phyloP scores from a whole-genome alignment of 2,329 filamentous ascomycete genomes.

The Paracorniculantispora psalliotae region DNA sequence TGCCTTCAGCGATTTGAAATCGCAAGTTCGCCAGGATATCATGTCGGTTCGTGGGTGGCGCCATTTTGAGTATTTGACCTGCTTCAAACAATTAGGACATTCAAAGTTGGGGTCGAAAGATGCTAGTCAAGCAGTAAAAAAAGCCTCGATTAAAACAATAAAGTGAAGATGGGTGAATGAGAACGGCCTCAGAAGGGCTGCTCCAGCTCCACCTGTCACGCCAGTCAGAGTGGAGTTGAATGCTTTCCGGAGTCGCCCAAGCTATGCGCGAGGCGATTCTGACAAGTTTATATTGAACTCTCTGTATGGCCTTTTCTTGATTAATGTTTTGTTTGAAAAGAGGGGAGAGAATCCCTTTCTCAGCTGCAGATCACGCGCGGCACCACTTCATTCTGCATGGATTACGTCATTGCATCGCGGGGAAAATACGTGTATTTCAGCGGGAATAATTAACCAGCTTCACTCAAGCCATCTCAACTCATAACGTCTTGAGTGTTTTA shows the following conservation, averaged over 20 bases:
- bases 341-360: no score
- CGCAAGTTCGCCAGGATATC: constrained; percentile 53
- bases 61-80: constrained; percentile 35
- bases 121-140: neutral
- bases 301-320: neutral
- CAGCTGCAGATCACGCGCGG: neutral
- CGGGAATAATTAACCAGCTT: neutral
- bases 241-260: neutral
- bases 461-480: neutral
- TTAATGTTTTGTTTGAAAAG: neutral
- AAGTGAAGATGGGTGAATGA: neutral
- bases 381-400: neutral
- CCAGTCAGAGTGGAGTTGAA: constrained; percentile 8
- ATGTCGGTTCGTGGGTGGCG: constrained; percentile 50
- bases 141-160: neutral
- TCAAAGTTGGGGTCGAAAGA: neutral
- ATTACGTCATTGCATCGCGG: neutral
- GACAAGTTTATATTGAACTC: neutral
- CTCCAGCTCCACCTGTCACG: neutral
- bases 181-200: neutral
- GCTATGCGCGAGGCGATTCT: neutral
- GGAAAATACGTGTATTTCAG: neutral
- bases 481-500: neutral
- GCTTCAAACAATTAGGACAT: neutral
- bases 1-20: constrained; percentile 48